Conservation (phyloP, 805 yeast genomes). For the Spathaspora arborariae region DNA sequence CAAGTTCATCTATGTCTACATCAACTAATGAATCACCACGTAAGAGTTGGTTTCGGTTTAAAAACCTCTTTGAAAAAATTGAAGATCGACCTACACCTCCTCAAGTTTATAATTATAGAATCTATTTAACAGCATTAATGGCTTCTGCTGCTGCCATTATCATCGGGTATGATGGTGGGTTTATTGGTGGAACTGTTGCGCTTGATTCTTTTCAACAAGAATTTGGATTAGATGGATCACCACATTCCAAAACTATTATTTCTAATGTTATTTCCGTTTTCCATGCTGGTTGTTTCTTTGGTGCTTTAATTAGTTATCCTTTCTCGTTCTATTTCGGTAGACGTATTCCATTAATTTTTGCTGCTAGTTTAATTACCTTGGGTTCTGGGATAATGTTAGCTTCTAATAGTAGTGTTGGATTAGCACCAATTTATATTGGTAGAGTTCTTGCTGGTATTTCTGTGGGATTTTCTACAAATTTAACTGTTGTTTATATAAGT, state of each 20-base stretch:
- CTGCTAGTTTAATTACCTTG: slow-evolving; percentile 28
- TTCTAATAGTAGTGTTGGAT: slow-evolving; percentile 20
- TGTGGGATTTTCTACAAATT: slow-evolving; percentile 33
- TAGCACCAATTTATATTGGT: slow-evolving; percentile 37
- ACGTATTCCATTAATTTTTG: slow-evolving; percentile 25
- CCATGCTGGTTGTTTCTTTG: slow-evolving; percentile 39
- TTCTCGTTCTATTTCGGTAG: slow-evolving; percentile 32
- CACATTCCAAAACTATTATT: slow-evolving; percentile 18
- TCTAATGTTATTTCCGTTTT: slow-evolving; percentile 37
- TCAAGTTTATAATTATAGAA: slow-evolving; percentile 31
- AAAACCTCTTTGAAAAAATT: slow-evolving; percentile 23
- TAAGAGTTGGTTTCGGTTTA: slow-evolving; percentile 5
- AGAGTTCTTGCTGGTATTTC: slow-evolving; percentile 34
- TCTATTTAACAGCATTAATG: slow-evolving; percentile 32
- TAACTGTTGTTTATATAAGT: slow-evolving; percentile 33
- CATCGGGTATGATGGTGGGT: slow-evolving; percentile 40
- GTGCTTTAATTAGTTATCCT: slow-evolving; percentile 36
- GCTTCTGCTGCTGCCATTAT: slow-evolving; percentile 39
- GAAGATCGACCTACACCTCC: slow-evolving; percentile 40
- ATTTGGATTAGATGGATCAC: slow-evolving; percentile 22
- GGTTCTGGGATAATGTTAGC: slow-evolving; percentile 38
- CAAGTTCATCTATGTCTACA: background rate
- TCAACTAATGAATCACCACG: background rate
- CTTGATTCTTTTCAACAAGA: slow-evolving; percentile 27
- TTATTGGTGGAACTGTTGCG: slow-evolving; percentile 39